Evolutionary conservation across 1,139 yeast genomes (phyloP).

Genomic region (Magnusiomyces ingens): DNA sequence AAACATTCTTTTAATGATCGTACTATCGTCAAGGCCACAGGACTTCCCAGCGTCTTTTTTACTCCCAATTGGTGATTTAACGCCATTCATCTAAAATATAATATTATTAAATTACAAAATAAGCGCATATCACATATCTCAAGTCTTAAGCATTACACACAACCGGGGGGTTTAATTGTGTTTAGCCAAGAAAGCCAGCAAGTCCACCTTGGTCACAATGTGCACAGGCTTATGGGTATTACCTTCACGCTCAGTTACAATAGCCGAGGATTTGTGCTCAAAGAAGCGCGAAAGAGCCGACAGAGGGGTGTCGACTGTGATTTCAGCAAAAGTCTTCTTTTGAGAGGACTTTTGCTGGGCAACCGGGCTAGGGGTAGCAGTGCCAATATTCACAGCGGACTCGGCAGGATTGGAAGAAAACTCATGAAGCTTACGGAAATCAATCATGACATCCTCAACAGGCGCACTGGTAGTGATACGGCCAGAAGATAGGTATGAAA

Average conservation of each 20-base stretch:
- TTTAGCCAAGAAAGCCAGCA: slow-evolving; percentile 56
- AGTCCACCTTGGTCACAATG: slow-evolving; percentile 82
- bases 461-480: slow-evolving; percentile 54
- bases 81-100: too few relatives aligned
- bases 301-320: slow-evolving; percentile 63
- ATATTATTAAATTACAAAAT: background rate
- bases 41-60: too few relatives aligned
- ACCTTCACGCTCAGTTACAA: slow-evolving; percentile 54
- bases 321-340: slow-evolving; percentile 58
- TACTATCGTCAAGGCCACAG: too few relatives aligned
- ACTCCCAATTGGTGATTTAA: too few relatives aligned
- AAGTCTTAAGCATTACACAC: background rate
- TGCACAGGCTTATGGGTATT: slow-evolving; percentile 59
- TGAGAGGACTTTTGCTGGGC: slow-evolving; percentile 36
- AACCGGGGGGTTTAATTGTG: too few relatives aligned
- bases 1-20: too few relatives aligned
- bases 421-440: slow-evolving; percentile 49
- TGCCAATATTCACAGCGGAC: slow-evolving; percentile 30
- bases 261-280: slow-evolving; percentile 81
- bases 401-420: slow-evolving; percentile 46
- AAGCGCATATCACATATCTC: background rate
- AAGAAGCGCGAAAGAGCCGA: slow-evolving; percentile 69
- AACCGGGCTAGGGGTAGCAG: slow-evolving; percentile 43
- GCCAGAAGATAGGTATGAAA: slow-evolving; percentile 61
- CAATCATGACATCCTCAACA: slow-evolving; percentile 56